Percentiles rank a stretch among this genome's conserved stretches.
Conservation (phyloP, 495 filamentous ascomycete species). For the Usnea hakonensis region DNA sequence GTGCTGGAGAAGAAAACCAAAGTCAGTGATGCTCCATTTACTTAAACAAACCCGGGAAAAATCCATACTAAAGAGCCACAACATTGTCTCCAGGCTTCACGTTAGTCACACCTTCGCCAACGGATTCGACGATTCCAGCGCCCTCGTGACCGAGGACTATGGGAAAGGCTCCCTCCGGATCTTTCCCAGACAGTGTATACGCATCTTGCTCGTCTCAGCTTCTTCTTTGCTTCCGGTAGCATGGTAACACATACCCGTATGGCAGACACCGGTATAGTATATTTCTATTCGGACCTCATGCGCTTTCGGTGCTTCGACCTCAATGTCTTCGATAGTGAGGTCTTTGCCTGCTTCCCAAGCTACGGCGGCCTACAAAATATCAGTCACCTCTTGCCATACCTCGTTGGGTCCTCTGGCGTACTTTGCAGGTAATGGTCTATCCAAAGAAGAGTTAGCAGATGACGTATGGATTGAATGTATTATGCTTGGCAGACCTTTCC, state of each 20-base stretch:
- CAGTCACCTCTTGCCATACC: slow-evolving; percentile 6
- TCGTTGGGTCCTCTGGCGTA: slow-evolving; percentile 24
- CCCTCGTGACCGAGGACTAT: slow-evolving; percentile 95
- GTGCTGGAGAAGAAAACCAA: slow-evolving; percentile 49
- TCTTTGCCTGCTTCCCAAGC: slow-evolving; percentile 93
- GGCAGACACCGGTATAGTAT: slow-evolving; percentile 95
- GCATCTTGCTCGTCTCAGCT: slow-evolving; percentile 55
- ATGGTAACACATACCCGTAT: slow-evolving; percentile 61
- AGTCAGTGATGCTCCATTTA: slow-evolving; percentile 10
- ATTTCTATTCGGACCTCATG: slow-evolving; percentile 96
- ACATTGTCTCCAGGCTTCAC: slow-evolving; percentile 93
- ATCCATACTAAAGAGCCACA: slow-evolving; percentile 81
- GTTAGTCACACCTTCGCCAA: slow-evolving; percentile 89
- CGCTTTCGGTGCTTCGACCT: slow-evolving; percentile 85
- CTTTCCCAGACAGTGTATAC: slow-evolving; percentile 96
- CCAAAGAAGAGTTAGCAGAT: slow-evolving; percentile 20
- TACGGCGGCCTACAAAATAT: slow-evolving; percentile 63
- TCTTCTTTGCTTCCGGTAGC: background rate
- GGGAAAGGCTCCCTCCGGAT: slow-evolving; percentile 96
- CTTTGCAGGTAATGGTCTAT: slow-evolving; percentile 73
- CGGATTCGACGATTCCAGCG: slow-evolving; percentile 91
- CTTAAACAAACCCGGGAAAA: background rate
- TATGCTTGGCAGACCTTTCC: slow-evolving; percentile 42
- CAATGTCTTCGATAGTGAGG: slow-evolving; percentile 80
- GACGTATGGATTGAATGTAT: slow-evolving; percentile 9